Percentiles rank a stretch among this genome's conserved stretches.
These are phyloP conservation scores for Acacia pycnantha DNA, from an alignment of 331 rosid species.

Conservation along the genomic window DNA sequence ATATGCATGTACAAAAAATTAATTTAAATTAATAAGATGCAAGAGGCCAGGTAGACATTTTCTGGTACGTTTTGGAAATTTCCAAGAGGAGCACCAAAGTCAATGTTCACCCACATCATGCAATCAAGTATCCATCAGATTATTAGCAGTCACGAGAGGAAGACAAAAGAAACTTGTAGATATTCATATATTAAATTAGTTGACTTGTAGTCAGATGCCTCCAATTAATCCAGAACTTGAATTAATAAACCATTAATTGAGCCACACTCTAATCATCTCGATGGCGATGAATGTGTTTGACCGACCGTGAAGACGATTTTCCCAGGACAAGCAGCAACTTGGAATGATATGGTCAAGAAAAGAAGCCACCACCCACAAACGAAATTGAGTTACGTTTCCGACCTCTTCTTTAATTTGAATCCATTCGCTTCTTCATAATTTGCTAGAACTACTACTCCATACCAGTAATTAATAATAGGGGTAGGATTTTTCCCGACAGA, in stretches of 20 bases:
- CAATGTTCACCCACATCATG: slow-evolving; percentile 17
- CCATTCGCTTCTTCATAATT: background rate
- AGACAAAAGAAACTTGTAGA: background rate
- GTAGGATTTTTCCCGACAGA: background rate
- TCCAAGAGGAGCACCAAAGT: slow-evolving; percentile 8
- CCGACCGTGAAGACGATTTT: background rate
- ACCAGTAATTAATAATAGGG: background rate
- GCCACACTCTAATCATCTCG: background rate
- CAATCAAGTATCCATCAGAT: slow-evolving; percentile 20
- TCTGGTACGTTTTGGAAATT: background rate
- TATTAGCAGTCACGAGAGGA: background rate
- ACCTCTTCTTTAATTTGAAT: background rate
- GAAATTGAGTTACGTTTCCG: background rate
- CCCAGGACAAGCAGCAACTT: background rate
- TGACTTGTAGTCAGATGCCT: background rate
- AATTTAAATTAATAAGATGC: background rate
- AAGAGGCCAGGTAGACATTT: background rate
- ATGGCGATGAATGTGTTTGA: background rate
- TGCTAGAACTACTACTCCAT: background rate
- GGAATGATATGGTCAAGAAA: background rate
- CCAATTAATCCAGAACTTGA: background rate
- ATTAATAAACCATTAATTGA: background rate
- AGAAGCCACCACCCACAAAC: background rate
- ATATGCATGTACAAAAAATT: background rate
- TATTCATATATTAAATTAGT: background rate